Conservation (phyloP, 1,139 yeast species). For the Casaregolazyma suthepensis region DNA sequence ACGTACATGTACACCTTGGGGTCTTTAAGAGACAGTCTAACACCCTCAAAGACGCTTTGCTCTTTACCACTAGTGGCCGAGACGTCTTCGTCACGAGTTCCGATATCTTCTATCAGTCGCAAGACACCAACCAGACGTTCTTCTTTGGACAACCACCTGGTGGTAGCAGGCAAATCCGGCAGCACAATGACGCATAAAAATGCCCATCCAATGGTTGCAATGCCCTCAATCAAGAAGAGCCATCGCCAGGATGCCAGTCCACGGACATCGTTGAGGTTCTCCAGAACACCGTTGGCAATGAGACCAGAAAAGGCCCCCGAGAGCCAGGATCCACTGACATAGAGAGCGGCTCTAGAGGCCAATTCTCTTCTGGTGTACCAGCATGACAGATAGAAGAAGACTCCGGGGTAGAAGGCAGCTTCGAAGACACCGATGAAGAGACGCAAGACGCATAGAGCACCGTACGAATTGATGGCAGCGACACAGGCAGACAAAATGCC, state of each 20-base stretch:
- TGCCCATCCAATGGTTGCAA: conserved; percentile 26
- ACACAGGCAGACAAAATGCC: conserved; percentile 53
- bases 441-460: conserved; percentile 39
- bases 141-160: conserved; percentile 28
- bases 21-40: conserved; percentile 16
- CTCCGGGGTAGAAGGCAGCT: conserved; percentile 53
- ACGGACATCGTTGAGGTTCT: conserved; percentile 17
- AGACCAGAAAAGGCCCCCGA: conserved; percentile 31
- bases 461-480: conserved; percentile 42
- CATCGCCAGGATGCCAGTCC: conserved; percentile 42
- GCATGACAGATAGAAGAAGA: conserved; percentile 47
- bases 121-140: conserved; percentile 21
- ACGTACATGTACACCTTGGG: conserved; percentile 34
- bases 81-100: conserved; percentile 19
- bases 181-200: conserved; percentile 27
- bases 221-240: conserved; percentile 44
- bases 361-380: conserved; percentile 47
- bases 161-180: conserved; percentile 44
- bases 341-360: conserved; percentile 43
- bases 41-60: conserved; percentile 14
- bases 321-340: conserved; percentile 32
- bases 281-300: conserved; percentile 41
- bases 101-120: conserved; percentile 20
- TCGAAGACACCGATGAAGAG: conserved; percentile 44
- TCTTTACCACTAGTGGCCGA: conserved; percentile 12